Conservation (phyloP, 352 stramenopile genomes). For the Nothophytophthora sp. region DNA sequence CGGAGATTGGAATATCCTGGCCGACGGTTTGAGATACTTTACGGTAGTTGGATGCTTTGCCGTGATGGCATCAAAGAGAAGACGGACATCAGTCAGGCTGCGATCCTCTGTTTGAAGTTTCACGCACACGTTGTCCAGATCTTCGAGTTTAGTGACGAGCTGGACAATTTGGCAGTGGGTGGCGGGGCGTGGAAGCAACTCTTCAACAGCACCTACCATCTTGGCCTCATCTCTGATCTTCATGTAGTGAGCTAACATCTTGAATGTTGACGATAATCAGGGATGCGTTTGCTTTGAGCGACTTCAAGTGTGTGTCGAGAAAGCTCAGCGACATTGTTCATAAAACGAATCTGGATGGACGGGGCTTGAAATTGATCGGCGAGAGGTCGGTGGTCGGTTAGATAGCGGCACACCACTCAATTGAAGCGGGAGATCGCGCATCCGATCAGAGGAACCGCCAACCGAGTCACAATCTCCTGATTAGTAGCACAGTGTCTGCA, state of each 20-base stretch:
- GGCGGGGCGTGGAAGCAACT: too few relatives aligned
- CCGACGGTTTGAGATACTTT: too few relatives aligned
- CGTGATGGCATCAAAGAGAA: too few relatives aligned
- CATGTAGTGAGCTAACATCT: constrained; percentile 4
- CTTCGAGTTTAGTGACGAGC: too few relatives aligned
- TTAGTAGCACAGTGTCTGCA: constrained; percentile 5
- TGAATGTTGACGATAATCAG: neutral
- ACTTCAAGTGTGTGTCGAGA: neutral
- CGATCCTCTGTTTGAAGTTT: too few relatives aligned
- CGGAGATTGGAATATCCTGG: too few relatives aligned
- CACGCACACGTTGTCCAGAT: neutral
- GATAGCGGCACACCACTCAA: neutral
- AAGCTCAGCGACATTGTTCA: neutral
- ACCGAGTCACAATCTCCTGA: neutral
- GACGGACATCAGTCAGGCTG: too few relatives aligned
- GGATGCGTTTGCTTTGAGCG: neutral
- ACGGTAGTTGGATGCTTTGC: too few relatives aligned
- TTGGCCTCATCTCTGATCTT: too few relatives aligned
- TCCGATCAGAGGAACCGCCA: neutral
- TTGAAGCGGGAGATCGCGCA: constrained; percentile 7
- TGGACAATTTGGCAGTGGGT: too few relatives aligned
- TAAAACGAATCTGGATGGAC: neutral
- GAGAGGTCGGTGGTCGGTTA: neutral
- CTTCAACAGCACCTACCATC: too few relatives aligned
- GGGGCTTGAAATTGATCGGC: neutral